A percentile compares a stretch with the other conserved stretches of the same genome.
These are phyloP conservation scores for Daphne laureola DNA, from an alignment of 441 rosid genomes.

Conservation along the genomic window DNA sequence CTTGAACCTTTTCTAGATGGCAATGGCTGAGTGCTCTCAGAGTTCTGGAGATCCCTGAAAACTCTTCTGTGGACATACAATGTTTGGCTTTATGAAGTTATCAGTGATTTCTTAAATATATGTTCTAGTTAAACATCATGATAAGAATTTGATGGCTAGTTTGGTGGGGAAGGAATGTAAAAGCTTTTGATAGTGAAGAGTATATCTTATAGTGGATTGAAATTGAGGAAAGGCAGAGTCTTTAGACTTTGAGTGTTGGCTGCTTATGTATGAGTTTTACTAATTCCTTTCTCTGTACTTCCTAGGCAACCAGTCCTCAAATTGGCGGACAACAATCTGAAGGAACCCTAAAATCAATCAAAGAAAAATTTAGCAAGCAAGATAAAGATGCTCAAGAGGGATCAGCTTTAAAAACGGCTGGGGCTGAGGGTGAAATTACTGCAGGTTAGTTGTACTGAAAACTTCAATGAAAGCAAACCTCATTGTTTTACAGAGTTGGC, in stretches of 20 bases:
- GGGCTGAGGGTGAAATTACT: slow-evolving; percentile 95
- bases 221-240: background rate
- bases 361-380: slow-evolving; percentile 61
- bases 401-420: slow-evolving; percentile 82
- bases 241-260: background rate
- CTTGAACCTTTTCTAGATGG: too few relatives aligned
- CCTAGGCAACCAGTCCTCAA: slow-evolving; percentile 91
- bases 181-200: too few relatives aligned
- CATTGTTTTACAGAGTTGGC: too few relatives aligned
- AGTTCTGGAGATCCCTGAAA: too few relatives aligned
- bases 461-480: too few relatives aligned
- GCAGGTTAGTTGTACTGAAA: slow-evolving; percentile 54
- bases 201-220: background rate
- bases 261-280: slow-evolving; percentile 8
- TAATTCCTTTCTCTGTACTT: slow-evolving; percentile 11
- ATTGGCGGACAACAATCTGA: slow-evolving; percentile 66
- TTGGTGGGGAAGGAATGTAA: too few relatives aligned
- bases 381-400: slow-evolving; percentile 83
- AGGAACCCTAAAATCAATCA: slow-evolving; percentile 86
- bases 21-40: too few relatives aligned
- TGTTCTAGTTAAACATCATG: too few relatives aligned
- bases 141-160: too few relatives aligned
- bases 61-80: too few relatives aligned
- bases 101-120: too few relatives aligned
- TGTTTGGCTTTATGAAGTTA: too few relatives aligned